A percentile compares a stretch with the other conserved stretches of the same genome.
Conservation (phyloP, 179 eudicot species). For the Patellifolia procumbens region DNA sequence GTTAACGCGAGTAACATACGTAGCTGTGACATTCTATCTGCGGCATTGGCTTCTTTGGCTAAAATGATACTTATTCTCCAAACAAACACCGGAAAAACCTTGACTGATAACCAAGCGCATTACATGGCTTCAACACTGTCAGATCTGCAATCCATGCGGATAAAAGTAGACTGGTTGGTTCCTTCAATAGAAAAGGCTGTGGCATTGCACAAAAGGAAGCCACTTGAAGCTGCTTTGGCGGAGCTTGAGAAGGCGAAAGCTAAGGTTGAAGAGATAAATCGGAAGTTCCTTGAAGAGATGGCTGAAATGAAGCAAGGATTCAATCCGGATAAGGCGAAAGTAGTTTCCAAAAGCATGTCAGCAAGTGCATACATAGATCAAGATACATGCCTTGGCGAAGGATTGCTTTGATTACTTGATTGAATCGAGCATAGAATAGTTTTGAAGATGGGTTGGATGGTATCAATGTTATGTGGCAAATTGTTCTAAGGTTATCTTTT, state of each 20-base stretch:
- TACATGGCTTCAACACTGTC: background rate
- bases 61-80: constrained; percentile 18
- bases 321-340: background rate
- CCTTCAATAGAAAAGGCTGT: constrained; percentile 1
- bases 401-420: background rate
- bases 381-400: background rate
- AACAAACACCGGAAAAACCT: background rate
- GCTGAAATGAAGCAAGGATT: background rate
- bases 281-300: background rate
- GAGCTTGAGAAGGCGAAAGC: constrained; percentile 8
- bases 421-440: background rate
- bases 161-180: constrained; percentile 9
- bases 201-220: constrained; percentile 3
- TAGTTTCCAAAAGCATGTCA: background rate
- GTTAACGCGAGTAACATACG: background rate
- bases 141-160: background rate
- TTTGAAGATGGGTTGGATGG: too few species aligned
- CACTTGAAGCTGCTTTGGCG: background rate
- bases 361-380: background rate
- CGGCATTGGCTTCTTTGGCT: constrained; percentile 16
- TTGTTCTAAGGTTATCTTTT: too few species aligned
- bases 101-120: background rate
- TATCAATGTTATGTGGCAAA: too few species aligned
- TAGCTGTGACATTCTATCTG: too few species aligned
- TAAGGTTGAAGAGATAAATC: background rate